Percentiles rank a stretch among this genome's conserved stretches.
These are phyloP conservation scores for Prunus armeniaca DNA, from an alignment of 306 rosid genomes.

Conservation along the genomic window DNA sequence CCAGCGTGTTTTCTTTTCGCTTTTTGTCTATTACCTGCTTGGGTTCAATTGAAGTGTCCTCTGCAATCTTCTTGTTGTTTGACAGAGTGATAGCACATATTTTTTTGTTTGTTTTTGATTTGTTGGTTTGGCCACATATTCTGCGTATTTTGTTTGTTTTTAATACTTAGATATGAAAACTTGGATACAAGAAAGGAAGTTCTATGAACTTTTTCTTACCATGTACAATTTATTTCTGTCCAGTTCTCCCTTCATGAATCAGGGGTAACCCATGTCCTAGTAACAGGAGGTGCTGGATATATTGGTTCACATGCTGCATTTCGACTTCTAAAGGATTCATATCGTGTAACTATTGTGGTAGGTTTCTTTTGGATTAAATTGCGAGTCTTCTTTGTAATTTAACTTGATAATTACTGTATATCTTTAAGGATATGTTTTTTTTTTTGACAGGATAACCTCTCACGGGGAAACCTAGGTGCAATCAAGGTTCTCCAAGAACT, in stretches of 20 bases:
- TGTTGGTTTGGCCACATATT: not conserved
- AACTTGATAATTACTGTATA: not conserved
- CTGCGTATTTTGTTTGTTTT: not conserved
- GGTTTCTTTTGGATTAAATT: constrained; percentile 16
- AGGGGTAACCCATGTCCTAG: constrained; percentile 85
- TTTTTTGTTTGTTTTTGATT: not conserved
- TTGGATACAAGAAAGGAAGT: not conserved
- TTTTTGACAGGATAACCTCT: constrained; percentile 70
- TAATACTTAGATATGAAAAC: not conserved
- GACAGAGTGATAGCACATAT: not conserved
- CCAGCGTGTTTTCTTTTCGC: not conserved
- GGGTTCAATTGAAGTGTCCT: not conserved
- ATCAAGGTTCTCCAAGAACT: constrained; percentile 74
- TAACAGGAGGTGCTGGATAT: constrained; percentile 97
- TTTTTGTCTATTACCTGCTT: not conserved
- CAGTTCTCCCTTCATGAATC: constrained; percentile 75
- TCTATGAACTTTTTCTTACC: not conserved
- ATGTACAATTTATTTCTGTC: constrained; percentile 17
- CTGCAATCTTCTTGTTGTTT: not conserved
- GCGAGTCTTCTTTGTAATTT: not conserved
- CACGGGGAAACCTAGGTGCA: constrained; percentile 94
- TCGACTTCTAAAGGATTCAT: constrained; percentile 69
- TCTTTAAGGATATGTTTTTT: not conserved
- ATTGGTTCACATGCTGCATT: constrained; percentile 92
- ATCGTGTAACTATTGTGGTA: constrained; percentile 98